Evolutionary conservation across 495 filamentous ascomycete genomes (phyloP).

Genomic region (Pyronema domesticum): DNA sequence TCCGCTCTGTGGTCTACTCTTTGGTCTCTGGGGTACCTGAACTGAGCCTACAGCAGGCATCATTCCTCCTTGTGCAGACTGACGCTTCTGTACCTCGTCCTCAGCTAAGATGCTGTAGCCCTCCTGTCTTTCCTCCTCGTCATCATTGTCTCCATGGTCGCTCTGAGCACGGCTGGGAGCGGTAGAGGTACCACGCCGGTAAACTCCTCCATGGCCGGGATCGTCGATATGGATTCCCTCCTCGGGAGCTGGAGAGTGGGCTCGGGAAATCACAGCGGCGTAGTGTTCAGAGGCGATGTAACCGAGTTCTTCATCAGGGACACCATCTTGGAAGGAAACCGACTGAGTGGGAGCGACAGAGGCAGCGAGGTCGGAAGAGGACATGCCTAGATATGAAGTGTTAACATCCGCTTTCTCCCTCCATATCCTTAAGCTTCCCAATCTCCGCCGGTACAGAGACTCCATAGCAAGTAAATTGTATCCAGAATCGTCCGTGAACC

Average conservation of each 20-base stretch:
- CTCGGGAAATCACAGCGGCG: slow-evolving; percentile 14
- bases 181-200: slow-evolving; percentile 39
- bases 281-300: slow-evolving; percentile 28
- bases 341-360: slow-evolving; percentile 57
- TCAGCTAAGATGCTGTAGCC: slow-evolving; percentile 63
- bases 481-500: background rate
- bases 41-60: slow-evolving; percentile 34
- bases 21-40: slow-evolving; percentile 35
- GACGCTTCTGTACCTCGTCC: slow-evolving; percentile 74
- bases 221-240: slow-evolving; percentile 11
- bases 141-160: slow-evolving; percentile 37
- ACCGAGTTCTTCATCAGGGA: slow-evolving; percentile 28
- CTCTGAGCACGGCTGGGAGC: slow-evolving; percentile 13
- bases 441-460: slow-evolving; percentile 41
- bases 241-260: background rate
- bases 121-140: slow-evolving; percentile 38
- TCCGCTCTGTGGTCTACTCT: slow-evolving; percentile 57
- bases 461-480: slow-evolving; percentile 26
- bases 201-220: slow-evolving; percentile 1
- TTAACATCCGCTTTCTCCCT: slow-evolving; percentile 36
- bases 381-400: slow-evolving; percentile 49
- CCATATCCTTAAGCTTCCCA: slow-evolving; percentile 61
- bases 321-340: slow-evolving; percentile 33
- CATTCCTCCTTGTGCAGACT: slow-evolving; percentile 29
- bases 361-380: slow-evolving; percentile 79